These are phyloP conservation scores for Helichrysum umbraculigerum DNA, from an alignment of 129 eudicot genomes.

Conservation along the genomic window DNA sequence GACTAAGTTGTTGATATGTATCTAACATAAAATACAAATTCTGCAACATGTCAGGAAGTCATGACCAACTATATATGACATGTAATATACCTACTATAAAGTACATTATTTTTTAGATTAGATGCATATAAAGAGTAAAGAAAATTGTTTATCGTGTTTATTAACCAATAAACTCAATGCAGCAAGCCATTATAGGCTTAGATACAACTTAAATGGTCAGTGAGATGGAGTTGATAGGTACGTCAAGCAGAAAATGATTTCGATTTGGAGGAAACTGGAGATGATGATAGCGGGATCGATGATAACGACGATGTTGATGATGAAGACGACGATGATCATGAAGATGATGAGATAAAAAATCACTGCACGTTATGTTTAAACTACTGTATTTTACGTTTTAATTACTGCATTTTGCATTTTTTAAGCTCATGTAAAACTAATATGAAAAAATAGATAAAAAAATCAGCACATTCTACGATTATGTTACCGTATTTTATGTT, in stretches of 20 bases:
- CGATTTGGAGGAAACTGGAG: constrained; percentile 67
- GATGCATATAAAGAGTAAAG: constrained; percentile 14
- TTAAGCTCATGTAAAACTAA: no score
- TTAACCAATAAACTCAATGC: constrained; percentile 48
- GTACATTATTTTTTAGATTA: neutral
- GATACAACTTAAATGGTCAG: constrained; percentile 80
- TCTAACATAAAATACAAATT: neutral
- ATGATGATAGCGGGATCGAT: constrained; percentile 67
- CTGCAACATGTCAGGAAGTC: constrained; percentile 13
- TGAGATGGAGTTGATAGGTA: constrained; percentile 75
- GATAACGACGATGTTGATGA: constrained; percentile 60
- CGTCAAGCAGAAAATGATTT: constrained; percentile 57
- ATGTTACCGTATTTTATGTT: no score
- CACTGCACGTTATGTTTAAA: no score
- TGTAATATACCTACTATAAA: neutral
- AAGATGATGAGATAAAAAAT: constrained; percentile 57
- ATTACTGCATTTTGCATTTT: no score
- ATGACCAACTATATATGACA: neutral
- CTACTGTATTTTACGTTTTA: no score
- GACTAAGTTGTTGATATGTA: no score
- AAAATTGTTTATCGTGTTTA: constrained; percentile 15
- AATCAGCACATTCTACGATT: no score
- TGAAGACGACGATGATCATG: constrained; percentile 54
- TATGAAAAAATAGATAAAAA: no score
- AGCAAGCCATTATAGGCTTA: constrained; percentile 92